Percentiles rank a stretch among this genome's conserved stretches.
Conservation (phyloP, 2,329 filamentous ascomycete species). For the Bimuria novae-zelandiae region DNA sequence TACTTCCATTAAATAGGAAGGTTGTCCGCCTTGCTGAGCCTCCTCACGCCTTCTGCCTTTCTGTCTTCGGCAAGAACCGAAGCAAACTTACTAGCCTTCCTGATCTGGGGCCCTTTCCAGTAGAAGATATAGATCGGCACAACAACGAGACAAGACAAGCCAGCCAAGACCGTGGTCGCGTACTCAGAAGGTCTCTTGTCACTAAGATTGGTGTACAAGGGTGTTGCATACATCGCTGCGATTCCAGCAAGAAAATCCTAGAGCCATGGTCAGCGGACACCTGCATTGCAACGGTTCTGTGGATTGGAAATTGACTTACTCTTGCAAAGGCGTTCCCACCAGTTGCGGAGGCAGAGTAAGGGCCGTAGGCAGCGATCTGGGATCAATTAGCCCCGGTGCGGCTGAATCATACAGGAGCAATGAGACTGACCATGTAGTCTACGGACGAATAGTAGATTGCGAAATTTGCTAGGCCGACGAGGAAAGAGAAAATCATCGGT, state of each 20-base stretch:
- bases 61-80: slow-evolving; percentile 31
- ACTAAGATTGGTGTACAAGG: slow-evolving; percentile 52
- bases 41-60: slow-evolving; percentile 38
- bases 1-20: slow-evolving; percentile 38
- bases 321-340: slow-evolving; percentile 76
- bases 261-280: not conserved
- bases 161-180: slow-evolving; percentile 59
- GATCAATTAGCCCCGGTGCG: not conserved
- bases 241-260: slow-evolving; percentile 72
- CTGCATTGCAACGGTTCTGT: not conserved
- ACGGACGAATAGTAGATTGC: slow-evolving; percentile 76
- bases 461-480: slow-evolving; percentile 73
- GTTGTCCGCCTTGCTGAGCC: slow-evolving; percentile 55
- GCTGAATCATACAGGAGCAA: not conserved
- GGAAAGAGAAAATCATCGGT: slow-evolving; percentile 65
- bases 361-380: slow-evolving; percentile 68
- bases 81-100: slow-evolving; percentile 59
- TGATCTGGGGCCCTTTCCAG: slow-evolving; percentile 59
- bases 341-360: slow-evolving; percentile 73
- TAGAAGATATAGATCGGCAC: slow-evolving; percentile 51
- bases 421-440: slow-evolving; percentile 65
- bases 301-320: not conserved
- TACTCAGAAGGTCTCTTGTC: slow-evolving; percentile 51
- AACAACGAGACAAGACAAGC: slow-evolving; percentile 52
- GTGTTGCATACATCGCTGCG: slow-evolving; percentile 68